Percentiles rank a stretch among this genome's conserved stretches.
Conservation (phyloP, 805 yeast genomes). For the Sungouiella blattae region DNA sequence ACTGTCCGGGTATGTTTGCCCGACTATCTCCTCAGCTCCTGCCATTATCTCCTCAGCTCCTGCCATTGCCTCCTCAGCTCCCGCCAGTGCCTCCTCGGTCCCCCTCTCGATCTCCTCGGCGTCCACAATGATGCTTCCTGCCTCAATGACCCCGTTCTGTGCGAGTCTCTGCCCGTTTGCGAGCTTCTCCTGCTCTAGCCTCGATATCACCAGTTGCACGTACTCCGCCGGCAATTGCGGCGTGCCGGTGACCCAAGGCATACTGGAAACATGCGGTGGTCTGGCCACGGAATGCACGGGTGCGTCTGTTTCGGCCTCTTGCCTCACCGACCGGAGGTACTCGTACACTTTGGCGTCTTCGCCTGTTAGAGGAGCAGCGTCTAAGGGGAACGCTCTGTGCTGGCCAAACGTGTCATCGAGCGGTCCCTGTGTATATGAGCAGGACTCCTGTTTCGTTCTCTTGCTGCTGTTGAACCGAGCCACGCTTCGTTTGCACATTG, state of each 20-base stretch:
- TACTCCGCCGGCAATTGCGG: background rate
- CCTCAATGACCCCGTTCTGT: conserved; percentile 6
- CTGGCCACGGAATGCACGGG: conserved; percentile 9
- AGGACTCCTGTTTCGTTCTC: background rate
- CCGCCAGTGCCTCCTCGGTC: conserved; percentile 5
- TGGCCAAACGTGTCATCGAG: conserved; percentile 29
- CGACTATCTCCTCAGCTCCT: background rate
- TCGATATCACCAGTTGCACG: conserved; percentile 1
- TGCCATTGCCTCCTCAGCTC: background rate
- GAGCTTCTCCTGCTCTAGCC: conserved; percentile 1
- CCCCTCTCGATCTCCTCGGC: background rate
- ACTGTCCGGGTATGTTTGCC: background rate
- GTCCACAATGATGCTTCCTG: conserved; percentile 7
- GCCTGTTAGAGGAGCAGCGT: conserved; percentile 3
- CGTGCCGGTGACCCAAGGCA: no score
- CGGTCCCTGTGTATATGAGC: conserved; percentile 19
- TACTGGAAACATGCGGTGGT: no score
- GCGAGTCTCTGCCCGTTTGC: conserved; percentile 6
- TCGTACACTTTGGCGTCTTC: conserved; percentile 15
- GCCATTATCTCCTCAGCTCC: conserved; percentile 5
- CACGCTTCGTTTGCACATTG: conserved; percentile 11
- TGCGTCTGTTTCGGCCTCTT: conserved; percentile 27
- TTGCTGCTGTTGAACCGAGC: conserved; percentile 5
- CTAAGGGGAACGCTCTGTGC: conserved; percentile 25
- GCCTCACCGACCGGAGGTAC: conserved; percentile 27